Base-by-base conservation (phyloP, 768 basidiomycete species). In the Termitomyces heimii region DNA sequence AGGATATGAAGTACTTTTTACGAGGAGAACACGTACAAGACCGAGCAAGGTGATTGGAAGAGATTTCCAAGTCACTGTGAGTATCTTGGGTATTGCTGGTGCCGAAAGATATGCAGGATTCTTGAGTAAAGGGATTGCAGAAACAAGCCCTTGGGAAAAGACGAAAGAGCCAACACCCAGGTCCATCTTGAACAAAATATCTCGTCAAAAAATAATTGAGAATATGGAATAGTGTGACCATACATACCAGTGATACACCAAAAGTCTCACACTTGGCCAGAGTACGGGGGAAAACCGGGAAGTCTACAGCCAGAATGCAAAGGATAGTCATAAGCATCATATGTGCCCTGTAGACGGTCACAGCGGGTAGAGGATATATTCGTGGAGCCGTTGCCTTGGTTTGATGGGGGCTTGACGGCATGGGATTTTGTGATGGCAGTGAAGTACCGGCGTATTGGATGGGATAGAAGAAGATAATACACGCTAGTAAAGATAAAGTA, bases 131-230 rank as follows among this genome's bases (percentile, higher is more conserved):
- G 92, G 88, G 44, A 88, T 84, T 0, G 92, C 88, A n/a, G 94
- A 94, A 5, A 94, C 85, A 43, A 99, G 70, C 22, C 97, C 97
- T 67, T 95, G 90, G 0, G 96, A 94, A 69, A 97, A 98, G 13
- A 98, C 92, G 62, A 99, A 98, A 1, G 95, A 94, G 13, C 97
- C 97, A 2, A 98, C 96, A 12, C 97, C 97, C 13, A 94, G 72
- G 66, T 99, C 97, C 97, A 98, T 99, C 96, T 99, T 32, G 18
- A 61, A 54, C 51, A 20, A 8, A 49, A 1, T 35, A 39, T 53
- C 37, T 32, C 51, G 46, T 31, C 29, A 60, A 52, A 62, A 47
- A 43, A 54, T 57, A 40, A n/a, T 39, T 13, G 12, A 31, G n/a
- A n/a, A 39, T 42, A 47, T 46, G 32, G 31, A 46, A 56, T 43